phyloP scores from a whole-genome alignment of 1,284 basidiomycete species.

The Cerioporus squamosus region DNA sequence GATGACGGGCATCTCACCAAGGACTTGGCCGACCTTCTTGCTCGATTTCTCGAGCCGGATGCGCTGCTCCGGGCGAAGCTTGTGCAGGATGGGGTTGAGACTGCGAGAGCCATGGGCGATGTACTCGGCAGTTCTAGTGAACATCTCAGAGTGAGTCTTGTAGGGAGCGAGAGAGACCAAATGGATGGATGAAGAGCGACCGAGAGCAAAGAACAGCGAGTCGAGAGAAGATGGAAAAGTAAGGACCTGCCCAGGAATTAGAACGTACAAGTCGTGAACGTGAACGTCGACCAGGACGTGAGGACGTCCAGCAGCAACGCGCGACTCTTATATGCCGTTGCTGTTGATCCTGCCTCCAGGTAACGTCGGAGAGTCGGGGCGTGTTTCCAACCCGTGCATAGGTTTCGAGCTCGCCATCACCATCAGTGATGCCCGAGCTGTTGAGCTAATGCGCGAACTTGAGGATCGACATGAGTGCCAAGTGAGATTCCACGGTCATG shows the following conservation, averaged over 20 bases:
- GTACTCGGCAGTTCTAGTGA: constrained; percentile 24
- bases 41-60: constrained; percentile 23
- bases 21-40: constrained; percentile 26
- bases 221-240: background rate
- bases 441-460: background rate
- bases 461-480: too few relatives aligned
- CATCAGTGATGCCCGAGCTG: constrained; percentile 18
- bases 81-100: constrained; percentile 19
- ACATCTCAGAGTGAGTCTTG: constrained; percentile 8
- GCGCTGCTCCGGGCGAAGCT: constrained; percentile 27
- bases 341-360: background rate
- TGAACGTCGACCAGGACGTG: constrained; percentile 20
- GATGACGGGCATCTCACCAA: constrained; percentile 23
- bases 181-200: background rate
- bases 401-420: constrained; percentile 17
- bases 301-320: background rate
- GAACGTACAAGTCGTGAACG: constrained; percentile 1
- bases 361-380: background rate
- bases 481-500: too few relatives aligned
- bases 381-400: constrained; percentile 12
- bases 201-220: background rate
- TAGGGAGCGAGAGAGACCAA: background rate
- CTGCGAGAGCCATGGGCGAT: constrained; percentile 18
- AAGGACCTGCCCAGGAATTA: constrained; percentile 17
- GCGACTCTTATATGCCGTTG: constrained; percentile 5